Evolutionary conservation across 495 filamentous ascomycete species (phyloP).

Genomic region (Penicillium cataractarum): DNA sequence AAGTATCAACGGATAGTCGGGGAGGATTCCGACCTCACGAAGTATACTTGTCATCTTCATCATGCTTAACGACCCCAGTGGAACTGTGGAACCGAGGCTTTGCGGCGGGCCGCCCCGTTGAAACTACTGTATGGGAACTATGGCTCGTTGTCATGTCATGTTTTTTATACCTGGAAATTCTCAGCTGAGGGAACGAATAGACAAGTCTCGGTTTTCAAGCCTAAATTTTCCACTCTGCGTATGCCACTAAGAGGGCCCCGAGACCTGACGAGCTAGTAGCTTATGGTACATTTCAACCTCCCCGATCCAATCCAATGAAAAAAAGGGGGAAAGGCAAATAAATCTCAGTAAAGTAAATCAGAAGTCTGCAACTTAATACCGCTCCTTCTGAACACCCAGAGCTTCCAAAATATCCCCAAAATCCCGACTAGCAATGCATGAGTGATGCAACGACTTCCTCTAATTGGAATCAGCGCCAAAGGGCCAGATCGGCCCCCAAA

Average conservation of each 20-base stretch:
- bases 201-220: not conserved
- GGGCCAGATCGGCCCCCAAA: not conserved
- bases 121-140: not conserved
- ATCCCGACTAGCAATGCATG: slow-evolving; percentile 13
- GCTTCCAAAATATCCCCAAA: not conserved
- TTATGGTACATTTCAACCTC: slow-evolving; percentile 18
- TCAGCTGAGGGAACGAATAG: not conserved
- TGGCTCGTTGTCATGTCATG: not conserved
- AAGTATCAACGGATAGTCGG: no score
- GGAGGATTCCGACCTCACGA: not conserved
- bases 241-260: not conserved
- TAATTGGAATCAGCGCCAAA: slow-evolving; percentile 16
- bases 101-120: not conserved
- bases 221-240: not conserved
- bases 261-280: not conserved
- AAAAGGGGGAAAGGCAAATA: slow-evolving; percentile 6
- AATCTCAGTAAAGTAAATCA: slow-evolving; percentile 12
- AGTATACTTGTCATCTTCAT: not conserved
- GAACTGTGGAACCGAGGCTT: not conserved
- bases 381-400: slow-evolving; percentile 18
- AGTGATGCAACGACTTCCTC: slow-evolving; percentile 17
- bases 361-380: slow-evolving; percentile 8
- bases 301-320: not conserved
- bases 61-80: not conserved
- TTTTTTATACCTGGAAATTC: not conserved